Base-by-base conservation (phyloP, 257 asterid genomes). In the Leptodermis oblonga region DNA sequence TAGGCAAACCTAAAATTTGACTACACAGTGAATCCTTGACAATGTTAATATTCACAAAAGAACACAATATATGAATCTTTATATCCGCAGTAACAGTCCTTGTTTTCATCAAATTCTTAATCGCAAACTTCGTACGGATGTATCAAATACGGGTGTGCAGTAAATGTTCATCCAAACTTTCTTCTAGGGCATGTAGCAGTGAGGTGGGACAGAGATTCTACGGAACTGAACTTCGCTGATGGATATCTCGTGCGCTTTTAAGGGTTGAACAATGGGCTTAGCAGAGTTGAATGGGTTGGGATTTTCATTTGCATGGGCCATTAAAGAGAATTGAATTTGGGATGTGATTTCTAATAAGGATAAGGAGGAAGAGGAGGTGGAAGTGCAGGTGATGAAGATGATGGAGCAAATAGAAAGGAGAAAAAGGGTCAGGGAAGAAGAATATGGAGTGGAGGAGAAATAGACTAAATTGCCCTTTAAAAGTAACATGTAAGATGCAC, bases 21-120 rank as follows among this genome's bases (percentile, higher is more conserved):
- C 95, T 88, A 65, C 96, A 90, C 18, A 90, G 85, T 3, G 97
- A 87, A 76, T 88, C 95, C 76, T 95, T 88, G 0, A 96, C 92
- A 30, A 87, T 80, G 78, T 91, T 91, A 45, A 88, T 91, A 73
- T 84, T 86, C 3, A 91, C 77, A 75, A 87, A 88, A 22, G 95
- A 85, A 0, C 97, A 96, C 39, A 90, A 76, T 28, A 90, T 82
- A 73, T 90, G 96, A 70, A 90, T 90, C 85, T 82, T 86, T 0
- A 90, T 74, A 69, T 90, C 92, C 0, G 95, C 97, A 42, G 87
- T 87, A 12, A 90, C 96, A 49, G 88, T 85, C 81, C 96, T 82
- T 4, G 96, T 82, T n/a, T n/a, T n/a, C n/a, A n/a, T n/a, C n/a
- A n/a, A n/a, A n/a, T n/a, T n/a, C n/a, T n/a, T n/a, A n/a, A 90